Conservation (phyloP, 2,329 filamentous ascomycete genomes). For the Talaromyces rugulosus region DNA sequence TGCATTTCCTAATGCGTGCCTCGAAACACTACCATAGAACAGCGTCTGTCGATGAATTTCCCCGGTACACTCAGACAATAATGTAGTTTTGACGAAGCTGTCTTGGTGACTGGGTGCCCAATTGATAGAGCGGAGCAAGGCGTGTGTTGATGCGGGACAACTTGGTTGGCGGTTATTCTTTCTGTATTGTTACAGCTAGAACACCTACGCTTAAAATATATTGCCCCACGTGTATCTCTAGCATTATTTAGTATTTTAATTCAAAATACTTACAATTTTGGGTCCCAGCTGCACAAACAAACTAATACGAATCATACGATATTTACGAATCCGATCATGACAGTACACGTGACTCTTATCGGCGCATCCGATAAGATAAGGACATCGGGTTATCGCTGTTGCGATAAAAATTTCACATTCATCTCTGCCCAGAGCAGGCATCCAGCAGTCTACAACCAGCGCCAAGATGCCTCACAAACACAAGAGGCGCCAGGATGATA, state of each 20-base stretch:
- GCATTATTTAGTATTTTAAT: too few relatives aligned
- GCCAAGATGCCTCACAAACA: slow-evolving; percentile 81
- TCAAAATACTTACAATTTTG: background rate
- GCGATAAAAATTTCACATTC: background rate
- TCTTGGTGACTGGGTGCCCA: background rate
- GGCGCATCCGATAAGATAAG: background rate
- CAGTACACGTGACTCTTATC: background rate
- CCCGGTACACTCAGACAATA: background rate
- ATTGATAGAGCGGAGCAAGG: background rate
- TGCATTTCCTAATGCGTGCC: background rate
- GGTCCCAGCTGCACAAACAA: background rate
- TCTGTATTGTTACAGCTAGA: background rate
- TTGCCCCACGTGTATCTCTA: too few relatives aligned
- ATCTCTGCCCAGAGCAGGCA: background rate
- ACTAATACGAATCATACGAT: background rate
- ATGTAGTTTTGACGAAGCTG: background rate
- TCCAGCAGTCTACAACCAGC: background rate
- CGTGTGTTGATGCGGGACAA: background rate
- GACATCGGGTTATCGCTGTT: background rate
- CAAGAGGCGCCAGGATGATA: slow-evolving; percentile 55
- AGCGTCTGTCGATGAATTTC: background rate
- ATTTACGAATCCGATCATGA: background rate
- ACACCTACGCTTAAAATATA: background rate
- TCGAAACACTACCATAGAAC: background rate
- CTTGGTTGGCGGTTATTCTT: background rate